These are phyloP conservation scores for Chrysanthemum seticuspe DNA, from an alignment of 129 eudicot genomes.

Conservation along the genomic window DNA sequence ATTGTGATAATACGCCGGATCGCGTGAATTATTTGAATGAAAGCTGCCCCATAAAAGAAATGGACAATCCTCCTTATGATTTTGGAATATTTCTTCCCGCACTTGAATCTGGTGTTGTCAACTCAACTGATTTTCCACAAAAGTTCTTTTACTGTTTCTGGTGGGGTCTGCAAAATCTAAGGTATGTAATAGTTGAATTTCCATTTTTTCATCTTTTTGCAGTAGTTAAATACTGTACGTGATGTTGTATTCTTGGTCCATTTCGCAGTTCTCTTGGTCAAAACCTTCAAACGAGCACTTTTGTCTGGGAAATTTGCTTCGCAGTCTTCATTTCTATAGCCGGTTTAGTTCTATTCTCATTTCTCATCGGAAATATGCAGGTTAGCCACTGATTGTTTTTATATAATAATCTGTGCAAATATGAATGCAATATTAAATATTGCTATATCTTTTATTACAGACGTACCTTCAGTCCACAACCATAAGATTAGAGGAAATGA, in stretches of 20 bases:
- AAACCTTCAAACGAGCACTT: constrained; percentile 84
- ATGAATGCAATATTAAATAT: background rate
- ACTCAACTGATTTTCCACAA: constrained; percentile 71
- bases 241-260: constrained; percentile 15
- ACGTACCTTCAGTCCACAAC: constrained; percentile 94
- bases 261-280: constrained; percentile 89
- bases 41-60: constrained; percentile 53
- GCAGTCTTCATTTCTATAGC: constrained; percentile 82
- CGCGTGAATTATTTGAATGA: constrained; percentile 32
- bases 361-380: constrained; percentile 96
- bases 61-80: constrained; percentile 53
- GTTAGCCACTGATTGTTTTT: constrained; percentile 32
- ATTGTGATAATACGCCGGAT: constrained; percentile 33
- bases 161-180: constrained; percentile 99
- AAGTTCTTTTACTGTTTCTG: constrained; percentile 95
- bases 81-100: constrained; percentile 94
- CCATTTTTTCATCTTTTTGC: background rate
- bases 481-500: constrained; percentile 88
- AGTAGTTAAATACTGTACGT: background rate
- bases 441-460: constrained; percentile 32
- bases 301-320: constrained; percentile 84
- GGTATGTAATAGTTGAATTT: constrained; percentile 39
- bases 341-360: constrained; percentile 89
- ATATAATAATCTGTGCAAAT: background rate
- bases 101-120: constrained; percentile 83